Percentiles rank a stretch among this genome's conserved stretches.
Conservation (phyloP, 108 stramenopile genomes). For the Skeletonema potamos region DNA sequence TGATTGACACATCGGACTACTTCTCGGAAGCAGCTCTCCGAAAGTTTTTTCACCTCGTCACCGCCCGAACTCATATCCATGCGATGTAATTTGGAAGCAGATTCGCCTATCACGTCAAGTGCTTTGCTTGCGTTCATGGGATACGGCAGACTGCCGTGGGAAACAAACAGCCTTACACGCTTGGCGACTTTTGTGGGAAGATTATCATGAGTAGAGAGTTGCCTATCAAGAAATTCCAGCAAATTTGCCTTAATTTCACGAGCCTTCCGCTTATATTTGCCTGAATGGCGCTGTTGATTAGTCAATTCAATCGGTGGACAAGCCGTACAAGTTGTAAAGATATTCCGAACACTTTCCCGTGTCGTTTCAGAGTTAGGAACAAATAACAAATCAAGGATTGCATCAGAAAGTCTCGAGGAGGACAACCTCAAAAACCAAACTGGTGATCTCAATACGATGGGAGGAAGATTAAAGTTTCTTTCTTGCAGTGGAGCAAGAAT, state of each 20-base stretch:
- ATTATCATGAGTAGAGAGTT: constrained; percentile 36
- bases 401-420: constrained; percentile 43
- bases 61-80: constrained; percentile 14
- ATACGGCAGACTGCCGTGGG: constrained; percentile 53
- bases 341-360: constrained; percentile 45
- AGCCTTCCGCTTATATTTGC: constrained; percentile 32
- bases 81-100: constrained; percentile 18
- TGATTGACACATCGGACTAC: constrained; percentile 45
- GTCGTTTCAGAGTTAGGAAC: constrained; percentile 56
- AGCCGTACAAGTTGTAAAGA: constrained; percentile 62
- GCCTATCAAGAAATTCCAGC: constrained; percentile 37
- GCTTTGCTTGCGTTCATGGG: constrained; percentile 57
- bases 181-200: constrained; percentile 47
- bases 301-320: constrained; percentile 44
- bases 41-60: constrained; percentile 12
- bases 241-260: constrained; percentile 33
- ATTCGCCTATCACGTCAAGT: constrained; percentile 44
- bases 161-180: constrained; percentile 52
- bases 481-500: constrained; percentile 21
- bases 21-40: constrained; percentile 57
- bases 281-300: constrained; percentile 20
- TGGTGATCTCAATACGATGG: constrained; percentile 43
- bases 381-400: constrained; percentile 76
- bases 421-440: constrained; percentile 73
- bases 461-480: constrained; percentile 20